Evolutionary conservation across 768 basidiomycete genomes (phyloP).

Genomic region (Ramaria sp.): DNA sequence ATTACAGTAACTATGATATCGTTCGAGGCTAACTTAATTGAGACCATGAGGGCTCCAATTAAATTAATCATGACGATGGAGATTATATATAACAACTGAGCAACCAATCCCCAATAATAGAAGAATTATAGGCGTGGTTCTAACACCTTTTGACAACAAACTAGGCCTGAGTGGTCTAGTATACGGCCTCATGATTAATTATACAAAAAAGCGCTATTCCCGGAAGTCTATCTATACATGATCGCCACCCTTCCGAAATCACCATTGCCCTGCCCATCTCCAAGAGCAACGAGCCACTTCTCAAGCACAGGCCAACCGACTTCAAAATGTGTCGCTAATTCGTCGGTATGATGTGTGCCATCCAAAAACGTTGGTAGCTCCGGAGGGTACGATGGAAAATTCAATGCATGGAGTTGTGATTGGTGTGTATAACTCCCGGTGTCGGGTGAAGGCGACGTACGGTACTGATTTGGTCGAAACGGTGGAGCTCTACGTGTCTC

Average conservation of each 20-base stretch:
- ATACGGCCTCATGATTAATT: too few relatives aligned
- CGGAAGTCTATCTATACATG: conserved; percentile 48
- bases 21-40: too few relatives aligned
- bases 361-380: conserved; percentile 57
- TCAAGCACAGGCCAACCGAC: conserved; percentile 77
- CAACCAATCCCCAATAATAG: too few relatives aligned
- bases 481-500: not conserved
- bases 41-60: too few relatives aligned
- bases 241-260: conserved; percentile 71
- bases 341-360: conserved; percentile 89
- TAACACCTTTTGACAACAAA: too few relatives aligned
- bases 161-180: too few relatives aligned
- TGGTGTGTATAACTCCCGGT: conserved; percentile 19
- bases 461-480: conserved; percentile 23
- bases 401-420: conserved; percentile 7
- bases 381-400: conserved; percentile 35
- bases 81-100: too few relatives aligned
- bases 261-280: conserved; percentile 41
- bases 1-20: too few relatives aligned
- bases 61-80: too few relatives aligned
- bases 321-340: conserved; percentile 73
- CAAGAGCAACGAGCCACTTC: conserved; percentile 53
- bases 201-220: too few relatives aligned
- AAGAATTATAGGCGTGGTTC: too few relatives aligned
- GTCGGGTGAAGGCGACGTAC: conserved; percentile 34